Evolutionary conservation across 2,329 filamentous ascomycete genomes (phyloP).

Genomic region (Teratosphaeriaceae sp.): DNA sequence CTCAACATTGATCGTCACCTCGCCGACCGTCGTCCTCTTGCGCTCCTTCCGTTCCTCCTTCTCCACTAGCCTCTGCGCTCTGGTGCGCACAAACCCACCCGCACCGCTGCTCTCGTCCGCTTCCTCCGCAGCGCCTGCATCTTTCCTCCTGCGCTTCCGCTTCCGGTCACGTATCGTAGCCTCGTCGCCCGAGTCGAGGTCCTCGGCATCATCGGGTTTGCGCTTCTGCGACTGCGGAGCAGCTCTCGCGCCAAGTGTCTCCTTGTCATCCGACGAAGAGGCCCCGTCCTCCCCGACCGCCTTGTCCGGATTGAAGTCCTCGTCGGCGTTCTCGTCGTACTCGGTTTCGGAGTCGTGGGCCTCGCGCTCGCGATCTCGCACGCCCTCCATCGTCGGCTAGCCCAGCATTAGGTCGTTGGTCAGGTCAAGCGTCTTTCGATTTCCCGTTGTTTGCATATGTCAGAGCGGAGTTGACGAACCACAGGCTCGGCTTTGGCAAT

Average conservation of each 20-base stretch:
- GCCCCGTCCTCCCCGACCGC: slow-evolving; percentile 24
- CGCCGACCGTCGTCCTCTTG: slow-evolving; percentile 33
- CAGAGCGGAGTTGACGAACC: no score
- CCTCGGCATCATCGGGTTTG: slow-evolving; percentile 29
- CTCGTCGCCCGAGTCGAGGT: slow-evolving; percentile 51
- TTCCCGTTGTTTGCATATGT: no score
- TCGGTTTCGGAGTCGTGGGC: slow-evolving; percentile 20
- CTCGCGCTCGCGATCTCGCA: slow-evolving; percentile 3
- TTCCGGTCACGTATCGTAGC: slow-evolving; percentile 46
- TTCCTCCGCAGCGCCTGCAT: slow-evolving; percentile 13
- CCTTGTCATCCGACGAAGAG: slow-evolving; percentile 31
- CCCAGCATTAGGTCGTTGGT: not conserved
- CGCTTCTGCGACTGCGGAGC: slow-evolving; percentile 35
- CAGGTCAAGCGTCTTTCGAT: no score
- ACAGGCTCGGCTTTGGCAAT: no score
- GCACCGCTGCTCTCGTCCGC: slow-evolving; percentile 38
- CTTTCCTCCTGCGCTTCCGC: slow-evolving; percentile 35
- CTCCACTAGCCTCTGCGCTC: slow-evolving; percentile 45
- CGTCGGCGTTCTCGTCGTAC: slow-evolving; percentile 38
- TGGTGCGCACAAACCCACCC: slow-evolving; percentile 47
- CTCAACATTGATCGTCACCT: slow-evolving; percentile 51
- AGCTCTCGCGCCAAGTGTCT: slow-evolving; percentile 23
- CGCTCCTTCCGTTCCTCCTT: slow-evolving; percentile 43
- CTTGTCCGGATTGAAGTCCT: slow-evolving; percentile 36
- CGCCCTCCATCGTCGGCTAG: not conserved